Evolutionary conservation across 495 filamentous ascomycete species (phyloP).

Genomic region (Beverwykella pulmonaria): DNA sequence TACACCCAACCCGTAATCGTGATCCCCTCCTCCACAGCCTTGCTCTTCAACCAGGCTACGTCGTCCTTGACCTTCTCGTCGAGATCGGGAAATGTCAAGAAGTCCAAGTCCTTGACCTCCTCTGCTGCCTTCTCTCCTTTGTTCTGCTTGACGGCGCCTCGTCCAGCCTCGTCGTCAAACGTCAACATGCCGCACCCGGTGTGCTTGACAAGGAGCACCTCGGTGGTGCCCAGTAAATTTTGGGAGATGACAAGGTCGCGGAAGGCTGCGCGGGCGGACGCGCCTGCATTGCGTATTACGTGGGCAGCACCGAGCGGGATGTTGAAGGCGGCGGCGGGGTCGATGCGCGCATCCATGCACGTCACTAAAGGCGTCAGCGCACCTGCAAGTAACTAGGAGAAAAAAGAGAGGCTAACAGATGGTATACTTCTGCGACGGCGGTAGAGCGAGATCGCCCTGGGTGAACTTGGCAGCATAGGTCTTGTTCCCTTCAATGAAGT

Average conservation of each 20-base stretch:
- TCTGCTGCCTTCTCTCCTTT: conserved; percentile 53
- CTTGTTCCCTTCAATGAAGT: conserved; percentile 60
- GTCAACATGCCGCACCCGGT: conserved; percentile 82
- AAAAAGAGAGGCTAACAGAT: conserved; percentile 43
- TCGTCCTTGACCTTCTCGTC: conserved; percentile 68
- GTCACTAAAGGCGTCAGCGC: conserved; percentile 59
- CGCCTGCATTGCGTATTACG: conserved; percentile 81
- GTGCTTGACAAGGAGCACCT: conserved; percentile 79
- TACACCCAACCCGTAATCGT: conserved; percentile 76
- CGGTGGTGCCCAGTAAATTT: conserved; percentile 77
- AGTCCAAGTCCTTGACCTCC: conserved; percentile 56
- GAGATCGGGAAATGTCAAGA: conserved; percentile 67
- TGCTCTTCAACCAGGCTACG: conserved; percentile 62
- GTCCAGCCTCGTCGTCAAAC: conserved; percentile 68
- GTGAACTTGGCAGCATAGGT: conserved; percentile 64
- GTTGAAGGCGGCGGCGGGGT: conserved; percentile 70
- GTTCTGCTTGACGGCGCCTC: conserved; percentile 59
- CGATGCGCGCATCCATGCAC: conserved; percentile 86
- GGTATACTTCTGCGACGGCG: conserved; percentile 70
- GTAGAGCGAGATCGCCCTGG: conserved; percentile 67
- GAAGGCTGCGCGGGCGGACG: conserved; percentile 65
- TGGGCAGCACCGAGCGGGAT: conserved; percentile 77
- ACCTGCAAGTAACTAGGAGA: background rate
- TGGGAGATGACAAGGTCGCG: conserved; percentile 77
- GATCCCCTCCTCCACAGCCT: conserved; percentile 60